Conservation (phyloP, 495 filamentous ascomycete species). For the Penicillium arizonense region DNA sequence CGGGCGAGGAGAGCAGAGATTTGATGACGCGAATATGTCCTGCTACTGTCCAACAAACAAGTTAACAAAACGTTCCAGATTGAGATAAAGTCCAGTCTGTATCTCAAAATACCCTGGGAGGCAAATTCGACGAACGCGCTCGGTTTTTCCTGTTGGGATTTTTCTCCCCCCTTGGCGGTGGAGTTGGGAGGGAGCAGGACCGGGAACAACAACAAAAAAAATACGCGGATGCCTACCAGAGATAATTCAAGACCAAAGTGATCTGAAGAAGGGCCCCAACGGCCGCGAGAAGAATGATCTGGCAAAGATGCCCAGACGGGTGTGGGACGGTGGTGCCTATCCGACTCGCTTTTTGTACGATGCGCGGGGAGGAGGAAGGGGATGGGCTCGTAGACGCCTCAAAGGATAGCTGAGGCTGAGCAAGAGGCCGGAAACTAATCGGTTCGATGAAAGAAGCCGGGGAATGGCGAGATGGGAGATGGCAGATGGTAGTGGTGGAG, state of each 20-base stretch:
- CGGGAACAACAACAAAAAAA: not conserved
- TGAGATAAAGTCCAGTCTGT: conserved; percentile 11
- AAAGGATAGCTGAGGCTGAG: conserved; percentile 3
- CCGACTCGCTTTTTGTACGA: conserved; percentile 2
- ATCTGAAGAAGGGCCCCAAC: conserved; percentile 23
- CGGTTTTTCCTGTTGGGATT: conserved; percentile 12
- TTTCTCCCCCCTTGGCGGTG: conserved; percentile 6
- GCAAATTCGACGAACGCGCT: conserved; percentile 30
- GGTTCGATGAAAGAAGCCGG: conserved; percentile 9
- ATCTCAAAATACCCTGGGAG: conserved; percentile 10
- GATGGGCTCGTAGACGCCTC: conserved; percentile 5
- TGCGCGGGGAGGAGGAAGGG: not conserved
- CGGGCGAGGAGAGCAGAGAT: conserved; percentile 23
- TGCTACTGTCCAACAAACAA: conserved; percentile 15
- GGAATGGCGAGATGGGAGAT: conserved; percentile 12
- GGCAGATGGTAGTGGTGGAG: not conserved
- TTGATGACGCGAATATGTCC: conserved; percentile 42
- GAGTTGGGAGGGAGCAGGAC: not conserved
- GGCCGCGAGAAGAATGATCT: conserved; percentile 25
- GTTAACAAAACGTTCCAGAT: conserved; percentile 16
- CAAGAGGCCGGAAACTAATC: not conserved
- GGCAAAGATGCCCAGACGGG: conserved; percentile 27
- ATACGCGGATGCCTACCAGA: conserved; percentile 21
- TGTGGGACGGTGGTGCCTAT: conserved; percentile 10
- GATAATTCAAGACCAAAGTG: conserved; percentile 20